Evolutionary conservation across 257 asterid genomes (phyloP), one percentile per base, ranked within the genome.

Genomic region (Penstemon davidsonii): DNA sequence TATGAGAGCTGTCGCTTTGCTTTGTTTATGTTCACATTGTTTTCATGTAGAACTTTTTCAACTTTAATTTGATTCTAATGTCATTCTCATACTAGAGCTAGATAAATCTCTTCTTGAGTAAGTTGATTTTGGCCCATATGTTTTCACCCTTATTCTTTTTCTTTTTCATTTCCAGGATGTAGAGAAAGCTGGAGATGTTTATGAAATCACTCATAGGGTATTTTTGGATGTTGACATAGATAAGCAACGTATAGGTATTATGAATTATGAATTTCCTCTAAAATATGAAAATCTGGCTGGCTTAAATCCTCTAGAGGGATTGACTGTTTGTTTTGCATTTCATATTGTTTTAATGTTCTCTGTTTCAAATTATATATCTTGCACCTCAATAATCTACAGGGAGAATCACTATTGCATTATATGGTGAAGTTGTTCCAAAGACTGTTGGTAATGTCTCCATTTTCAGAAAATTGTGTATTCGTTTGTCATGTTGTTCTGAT

Each of bases 201-300:
- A 83, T 66, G 95, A 91, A 73, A 73, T 91, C 79, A 91, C 98
- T 38, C 90, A 91, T 56, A 83, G 91, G 80, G 96, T 94, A 40
- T 94, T 84, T 88, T 78, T 94, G 84, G 99, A 91, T 83, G 96
- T 90, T 73, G 97, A 91, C 83, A 87, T 91, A 62, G 99, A 91
- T 73, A 91, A 84, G 75, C 98, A 90, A 73, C 96, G 83, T 46
- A 74, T 80, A 81, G 97, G 96, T 87, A 80, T 54, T 76, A 44
- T 72, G 25, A 12, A 41, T 54, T 60, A 10, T 5, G 38, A 42
- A 38, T 41, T 7, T 25, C 55, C 44, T 3, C 37, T 77, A 41
- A 67, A 55, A 55, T 43, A n/a, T 53, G 15, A 40, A 54, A 49
- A 6, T 55, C 50, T 9, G 3, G 13, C 44, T 44, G 43, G 63